These are phyloP conservation scores for Geranomyces variabilis DNA, from an alignment of 192 early-diverging fungal genomes.

Conservation along the genomic window DNA sequence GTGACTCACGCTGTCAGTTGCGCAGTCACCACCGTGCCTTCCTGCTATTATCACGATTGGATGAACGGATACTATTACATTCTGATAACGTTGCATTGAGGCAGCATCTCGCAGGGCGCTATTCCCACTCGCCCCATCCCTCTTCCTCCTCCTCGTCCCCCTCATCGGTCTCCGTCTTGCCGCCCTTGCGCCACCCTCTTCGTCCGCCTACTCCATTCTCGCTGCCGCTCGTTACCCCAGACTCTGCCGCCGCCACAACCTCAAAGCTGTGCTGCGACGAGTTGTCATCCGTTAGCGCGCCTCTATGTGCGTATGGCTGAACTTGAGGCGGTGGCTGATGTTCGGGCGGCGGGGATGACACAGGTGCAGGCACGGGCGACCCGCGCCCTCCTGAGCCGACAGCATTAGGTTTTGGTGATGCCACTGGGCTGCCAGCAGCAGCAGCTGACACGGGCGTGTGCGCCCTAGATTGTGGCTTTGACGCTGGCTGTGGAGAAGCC, in stretches of 20 bases:
- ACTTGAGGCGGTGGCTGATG: neutral
- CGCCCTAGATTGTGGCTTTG: constrained; percentile 26
- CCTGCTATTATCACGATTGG: too few relatives aligned
- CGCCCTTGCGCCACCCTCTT: neutral
- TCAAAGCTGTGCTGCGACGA: constrained; percentile 28
- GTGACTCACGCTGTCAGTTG: too few relatives aligned
- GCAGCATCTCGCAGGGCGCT: too few relatives aligned
- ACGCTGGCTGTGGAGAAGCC: neutral
- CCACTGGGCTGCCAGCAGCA: too few relatives aligned
- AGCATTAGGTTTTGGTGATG: constrained; percentile 22
- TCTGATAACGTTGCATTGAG: too few relatives aligned
- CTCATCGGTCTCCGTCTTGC: neutral
- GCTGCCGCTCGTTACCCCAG: neutral
- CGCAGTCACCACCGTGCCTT: too few relatives aligned
- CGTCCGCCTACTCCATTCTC: neutral
- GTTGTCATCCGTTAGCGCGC: neutral
- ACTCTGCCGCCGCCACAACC: constrained; percentile 2
- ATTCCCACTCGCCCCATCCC: constrained; percentile 28
- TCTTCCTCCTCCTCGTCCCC: constrained; percentile 22
- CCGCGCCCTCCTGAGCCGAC: constrained; percentile 29
- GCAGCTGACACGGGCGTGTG: neutral
- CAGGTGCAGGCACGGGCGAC: neutral
- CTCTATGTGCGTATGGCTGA: neutral
- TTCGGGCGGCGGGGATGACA: neutral
- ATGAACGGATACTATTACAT: too few relatives aligned